A percentile compares a stretch with the other conserved stretches of the same genome.
These are phyloP conservation scores for Lepidium didymum DNA, from an alignment of 345 rosid species.

Conservation along the genomic window DNA sequence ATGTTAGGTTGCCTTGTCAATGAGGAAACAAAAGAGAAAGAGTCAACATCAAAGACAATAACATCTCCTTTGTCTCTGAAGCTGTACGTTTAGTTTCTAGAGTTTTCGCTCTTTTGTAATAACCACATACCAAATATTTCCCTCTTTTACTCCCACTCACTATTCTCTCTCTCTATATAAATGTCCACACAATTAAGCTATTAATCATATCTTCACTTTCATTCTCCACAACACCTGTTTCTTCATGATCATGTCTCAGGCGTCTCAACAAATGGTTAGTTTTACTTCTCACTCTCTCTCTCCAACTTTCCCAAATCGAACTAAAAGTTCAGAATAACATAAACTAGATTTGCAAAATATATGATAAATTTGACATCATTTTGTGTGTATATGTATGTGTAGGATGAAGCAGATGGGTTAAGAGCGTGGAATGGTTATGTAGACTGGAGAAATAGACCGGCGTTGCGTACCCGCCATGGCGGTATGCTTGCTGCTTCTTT, in stretches of 20 bases:
- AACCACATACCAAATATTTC: slow-evolving; percentile 17
- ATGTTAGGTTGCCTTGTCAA: slow-evolving; percentile 23
- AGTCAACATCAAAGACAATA: slow-evolving; percentile 24
- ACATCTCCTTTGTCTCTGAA: slow-evolving; percentile 1
- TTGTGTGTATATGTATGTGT: not conserved
- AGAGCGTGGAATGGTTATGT: slow-evolving; percentile 51
- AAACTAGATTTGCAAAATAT: not conserved
- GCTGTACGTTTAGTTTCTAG: slow-evolving; percentile 22
- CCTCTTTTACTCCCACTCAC: not conserved
- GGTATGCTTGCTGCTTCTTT: slow-evolving; percentile 80
- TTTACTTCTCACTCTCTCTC: not conserved
- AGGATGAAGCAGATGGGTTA: slow-evolving; percentile 44
- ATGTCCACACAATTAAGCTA: slow-evolving; percentile 17
- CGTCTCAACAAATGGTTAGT: slow-evolving; percentile 24
- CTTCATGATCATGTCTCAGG: slow-evolving; percentile 16
- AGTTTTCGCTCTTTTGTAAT: slow-evolving; percentile 28
- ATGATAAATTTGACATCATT: not conserved
- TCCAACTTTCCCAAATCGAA: not conserved
- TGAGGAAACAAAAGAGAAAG: slow-evolving; percentile 9
- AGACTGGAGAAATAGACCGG: slow-evolving; percentile 68
- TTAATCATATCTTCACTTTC: slow-evolving; percentile 20
- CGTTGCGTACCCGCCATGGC: slow-evolving; percentile 56
- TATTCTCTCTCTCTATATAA: not conserved
- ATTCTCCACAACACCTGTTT: slow-evolving; percentile 22
- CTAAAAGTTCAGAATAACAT: not conserved